Evolutionary conservation across 305 asterid species (phyloP), one percentile per base, ranked within the genome.

Genomic region (Nicotiana rustica): DNA sequence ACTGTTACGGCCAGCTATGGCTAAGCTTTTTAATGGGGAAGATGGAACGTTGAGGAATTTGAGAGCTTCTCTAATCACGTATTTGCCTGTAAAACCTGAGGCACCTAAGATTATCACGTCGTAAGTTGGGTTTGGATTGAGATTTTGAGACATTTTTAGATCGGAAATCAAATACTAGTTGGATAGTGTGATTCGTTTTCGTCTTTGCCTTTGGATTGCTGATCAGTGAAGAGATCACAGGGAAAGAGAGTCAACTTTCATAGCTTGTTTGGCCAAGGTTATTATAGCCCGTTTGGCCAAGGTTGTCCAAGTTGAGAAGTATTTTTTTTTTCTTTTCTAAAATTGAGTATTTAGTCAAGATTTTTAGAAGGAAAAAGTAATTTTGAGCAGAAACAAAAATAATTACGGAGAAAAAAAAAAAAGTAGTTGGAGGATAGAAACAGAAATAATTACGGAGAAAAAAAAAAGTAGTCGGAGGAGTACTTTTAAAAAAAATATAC

Each of bases 31-130:
- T 79, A 94, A 91, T 3, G 95, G 93, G n/a, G 99, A 96, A 59
- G 89, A 89, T 2, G 99, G 94, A 14, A 88, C 13, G 83, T 91
- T 76, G 83, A 94, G 92, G 88, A 93, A 94, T 67, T 93, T 95
- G 84, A 94, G 97, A 15, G 98, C 97, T 85, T 96, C 98, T 7
- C 96, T 88, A 86, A 94, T 81, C 1, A 94, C 97, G 83, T 96
- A 93, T 57, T 93, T 94, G 0, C 97, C 99, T 80, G 99, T 96
- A 93, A 90, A 94, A 5, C 99, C 99, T 0, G 99, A 96, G 31
- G 97, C 99, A 3, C 98, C 99, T 68, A 96, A 84, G 81, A 93
- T 94, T 10, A 91, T 81, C 6, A 90, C 49, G 82, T 96, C 98
- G 89, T 91, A 95, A 47, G 67, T 73, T 14, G 25, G 64, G 6